Base-by-base conservation (phyloP, 2,329 filamentous ascomycete genomes). In the Monilinia fructigena region DNA sequence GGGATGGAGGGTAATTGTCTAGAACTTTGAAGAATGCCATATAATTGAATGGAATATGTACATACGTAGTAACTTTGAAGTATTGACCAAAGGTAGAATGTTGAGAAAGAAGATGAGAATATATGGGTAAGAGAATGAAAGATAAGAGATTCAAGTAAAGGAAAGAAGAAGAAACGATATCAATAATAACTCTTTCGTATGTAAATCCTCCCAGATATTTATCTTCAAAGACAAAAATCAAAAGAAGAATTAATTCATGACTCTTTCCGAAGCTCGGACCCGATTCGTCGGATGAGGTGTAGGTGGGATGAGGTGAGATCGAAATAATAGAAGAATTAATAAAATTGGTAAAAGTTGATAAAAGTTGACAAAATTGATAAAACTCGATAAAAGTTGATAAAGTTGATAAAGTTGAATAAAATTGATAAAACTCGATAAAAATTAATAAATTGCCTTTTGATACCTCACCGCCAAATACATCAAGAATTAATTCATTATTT, bases 51-150 rank as follows among this genome's bases (percentile, higher is more conserved):
- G 5, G 66, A 38, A 11, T 18, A 23, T 28, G 26, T 55, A 69
- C 75, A 52, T 75, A 77, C 87, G 91, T 96, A 70, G 91, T 93
- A 72, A 96, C 91, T 74, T 85, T 85, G 80, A 95, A 95, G 78
- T 88, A 84, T 61, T 89, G 82, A 73, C 93, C 93, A 79, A 96
- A 97, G 66, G 91, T 94, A 74, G 93, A 97, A 95, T 95, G 8
- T 68, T 70, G 71, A 58, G 16, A n/a, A 40, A 23, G 14, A 38
- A 23, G 11, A n/a, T n/a, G n/a, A 28, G n/a, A 53, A 23, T 28
- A 35, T 60, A 35, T 35, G 31, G 4, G 31, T n/a, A 8, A 35
- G 7, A 35, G 31, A 35, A 35, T 1, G 1, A 42, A 5, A 28
- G 18, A 16, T 40, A 18, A n/a, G 35, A 38, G n/a, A 26, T 20